Evolutionary conservation across 495 filamentous ascomycete species (phyloP).

Genomic region (Penicillium cinerascens): DNA sequence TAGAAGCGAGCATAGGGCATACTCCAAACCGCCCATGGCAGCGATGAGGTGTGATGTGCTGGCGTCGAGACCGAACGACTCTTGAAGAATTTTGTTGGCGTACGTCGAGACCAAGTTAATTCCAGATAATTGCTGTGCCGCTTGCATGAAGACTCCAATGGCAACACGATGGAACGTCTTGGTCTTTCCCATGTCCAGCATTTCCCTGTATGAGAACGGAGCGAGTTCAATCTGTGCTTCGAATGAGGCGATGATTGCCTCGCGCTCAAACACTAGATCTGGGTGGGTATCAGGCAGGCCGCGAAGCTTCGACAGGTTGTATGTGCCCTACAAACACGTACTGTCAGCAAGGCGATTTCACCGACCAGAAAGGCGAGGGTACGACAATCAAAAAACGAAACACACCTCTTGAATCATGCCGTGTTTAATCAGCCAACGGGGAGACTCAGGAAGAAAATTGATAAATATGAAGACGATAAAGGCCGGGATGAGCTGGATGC

Average conservation of each 20-base stretch:
- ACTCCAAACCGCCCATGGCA: neutral
- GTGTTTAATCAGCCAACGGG: constrained; percentile 49
- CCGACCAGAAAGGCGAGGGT: constrained; percentile 9
- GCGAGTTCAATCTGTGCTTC: neutral
- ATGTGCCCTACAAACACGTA: neutral
- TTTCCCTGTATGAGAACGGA: constrained; percentile 1
- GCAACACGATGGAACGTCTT: constrained; percentile 3
- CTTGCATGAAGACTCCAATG: constrained; percentile 5
- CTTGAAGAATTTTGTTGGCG: constrained; percentile 2
- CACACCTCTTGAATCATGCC: constrained; percentile 46
- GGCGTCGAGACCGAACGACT: constrained; percentile 1
- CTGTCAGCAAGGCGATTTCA: constrained; percentile 3
- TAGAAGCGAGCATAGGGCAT: constrained; percentile 11
- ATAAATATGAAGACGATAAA: constrained; percentile 42
- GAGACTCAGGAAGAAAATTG: constrained; percentile 55
- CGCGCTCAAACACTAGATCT: neutral
- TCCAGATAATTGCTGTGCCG: constrained; percentile 5
- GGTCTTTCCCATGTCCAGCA: constrained; percentile 2
- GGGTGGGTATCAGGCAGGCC: neutral
- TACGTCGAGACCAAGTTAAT: constrained; percentile 7
- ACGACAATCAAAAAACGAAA: neutral
- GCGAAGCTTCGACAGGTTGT: no score
- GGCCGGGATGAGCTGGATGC: constrained; percentile 50
- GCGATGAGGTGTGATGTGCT: constrained; percentile 5
- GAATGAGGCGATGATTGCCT: constrained; percentile 6